A percentile compares a stretch with the other conserved stretches of the same genome.
These are phyloP conservation scores for Arthromyces matolae DNA, from an alignment of 768 basidiomycete species.

Conservation along the genomic window DNA sequence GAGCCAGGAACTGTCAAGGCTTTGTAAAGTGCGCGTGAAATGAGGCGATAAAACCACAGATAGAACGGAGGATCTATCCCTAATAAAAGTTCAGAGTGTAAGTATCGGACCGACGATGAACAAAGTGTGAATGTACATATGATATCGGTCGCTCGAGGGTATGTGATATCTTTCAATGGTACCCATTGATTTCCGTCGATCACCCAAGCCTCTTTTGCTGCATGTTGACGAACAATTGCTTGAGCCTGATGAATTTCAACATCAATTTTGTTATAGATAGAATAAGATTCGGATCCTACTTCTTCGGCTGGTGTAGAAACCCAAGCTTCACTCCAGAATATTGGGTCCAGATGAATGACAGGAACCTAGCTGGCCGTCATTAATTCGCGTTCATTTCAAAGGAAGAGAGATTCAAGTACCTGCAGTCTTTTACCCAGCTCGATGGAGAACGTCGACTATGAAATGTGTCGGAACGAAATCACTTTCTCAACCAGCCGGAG, in stretches of 20 bases:
- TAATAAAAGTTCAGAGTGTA: not conserved
- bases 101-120: not conserved
- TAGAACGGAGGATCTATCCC: not conserved
- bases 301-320: not conserved
- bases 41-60: not conserved
- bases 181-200: slow-evolving; percentile 5
- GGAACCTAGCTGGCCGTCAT: not conserved
- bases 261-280: not conserved
- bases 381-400: not conserved
- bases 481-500: not conserved
- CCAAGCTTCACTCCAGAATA: slow-evolving; percentile 1
- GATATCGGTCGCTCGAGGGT: slow-evolving; percentile 4
- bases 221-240: slow-evolving; percentile 1
- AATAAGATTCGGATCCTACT: not conserved
- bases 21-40: not conserved
- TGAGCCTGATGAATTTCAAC: not conserved
- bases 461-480: not conserved
- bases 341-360: not conserved
- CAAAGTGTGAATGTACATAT: not conserved
- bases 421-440: not conserved
- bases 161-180: slow-evolving; percentile 3
- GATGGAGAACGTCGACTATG: not conserved
- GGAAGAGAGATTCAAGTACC: not conserved
- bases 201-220: not conserved
- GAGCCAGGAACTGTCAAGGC: not conserved